Evolutionary conservation across 192 early-diverging fungal species (phyloP).

Genomic region (Gamsiella multidivaricata): DNA sequence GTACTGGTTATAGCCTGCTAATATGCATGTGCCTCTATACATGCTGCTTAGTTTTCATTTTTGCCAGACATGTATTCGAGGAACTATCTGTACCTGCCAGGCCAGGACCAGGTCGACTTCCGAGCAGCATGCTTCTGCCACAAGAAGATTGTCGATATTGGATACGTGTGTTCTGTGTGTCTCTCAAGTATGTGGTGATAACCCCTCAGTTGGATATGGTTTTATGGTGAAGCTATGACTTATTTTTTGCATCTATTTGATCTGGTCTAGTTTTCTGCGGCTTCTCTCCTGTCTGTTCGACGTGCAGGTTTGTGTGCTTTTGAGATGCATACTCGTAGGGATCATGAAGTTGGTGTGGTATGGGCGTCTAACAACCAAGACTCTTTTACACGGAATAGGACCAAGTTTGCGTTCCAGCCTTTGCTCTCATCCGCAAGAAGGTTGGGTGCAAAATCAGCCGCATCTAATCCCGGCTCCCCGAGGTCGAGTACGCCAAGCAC

Average conservation of each 20-base stretch:
- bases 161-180: conserved; percentile 98
- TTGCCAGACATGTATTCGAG: conserved; percentile 85
- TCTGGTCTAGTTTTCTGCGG: conserved; percentile 68
- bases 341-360: background rate
- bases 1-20: too few species aligned
- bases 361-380: background rate
- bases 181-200: conserved; percentile 77
- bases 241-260: background rate
- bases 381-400: conserved; percentile 50
- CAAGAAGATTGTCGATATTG: conserved; percentile 90
- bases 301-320: conserved; percentile 65
- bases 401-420: conserved; percentile 75
- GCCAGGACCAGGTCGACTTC: conserved; percentile 89
- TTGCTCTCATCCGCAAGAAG: conserved; percentile 36
- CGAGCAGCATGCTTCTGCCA: conserved; percentile 98
- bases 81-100: conserved; percentile 76
- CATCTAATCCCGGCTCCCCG: conserved; percentile 37
- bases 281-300: conserved; percentile 80
- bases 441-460: conserved; percentile 9
- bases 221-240: background rate
- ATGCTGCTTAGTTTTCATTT: conserved; percentile 76
- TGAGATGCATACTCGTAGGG: too few species aligned
- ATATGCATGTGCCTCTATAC: too few species aligned
- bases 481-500: conserved; percentile 28
- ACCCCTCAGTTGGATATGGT: conserved; percentile 12